A percentile compares a stretch with the other conserved stretches of the same genome.
These are phyloP conservation scores for Aspergillus neoniger DNA, from an alignment of 2,329 filamentous ascomycete genomes.

Conservation along the genomic window DNA sequence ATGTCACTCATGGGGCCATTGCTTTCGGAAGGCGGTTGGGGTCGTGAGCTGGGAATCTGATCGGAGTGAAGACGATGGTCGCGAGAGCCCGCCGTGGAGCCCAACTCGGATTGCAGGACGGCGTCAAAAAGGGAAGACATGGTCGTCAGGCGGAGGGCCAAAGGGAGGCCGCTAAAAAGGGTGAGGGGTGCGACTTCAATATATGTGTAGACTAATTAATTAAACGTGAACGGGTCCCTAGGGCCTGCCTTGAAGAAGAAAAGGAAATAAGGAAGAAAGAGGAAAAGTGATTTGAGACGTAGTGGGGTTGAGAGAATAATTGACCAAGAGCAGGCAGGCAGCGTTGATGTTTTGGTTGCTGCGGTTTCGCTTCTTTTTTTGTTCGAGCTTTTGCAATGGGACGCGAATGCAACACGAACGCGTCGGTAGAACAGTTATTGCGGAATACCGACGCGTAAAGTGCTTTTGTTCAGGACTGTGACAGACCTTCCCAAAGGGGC, in stretches of 20 bases:
- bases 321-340: not conserved
- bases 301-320: not conserved
- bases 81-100: constrained; percentile 31
- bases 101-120: constrained; percentile 45
- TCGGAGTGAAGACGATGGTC: constrained; percentile 37
- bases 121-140: constrained; percentile 48
- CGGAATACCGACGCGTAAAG: constrained; percentile 35
- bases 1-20: constrained; percentile 58
- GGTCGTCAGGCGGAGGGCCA: constrained; percentile 27
- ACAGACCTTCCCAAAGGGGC: too few species aligned
- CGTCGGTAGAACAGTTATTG: constrained; percentile 26
- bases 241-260: not conserved
- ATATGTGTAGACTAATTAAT: not conserved
- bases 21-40: constrained; percentile 53
- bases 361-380: constrained; percentile 8
- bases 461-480: constrained; percentile 26
- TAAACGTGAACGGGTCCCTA: not conserved
- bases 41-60: constrained; percentile 56
- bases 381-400: constrained; percentile 16
- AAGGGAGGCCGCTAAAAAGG: constrained; percentile 22
- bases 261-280: too few species aligned
- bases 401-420: constrained; percentile 33
- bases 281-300: too few species aligned
- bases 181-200: not conserved
- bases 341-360: constrained; percentile 12